Base-by-base conservation (phyloP, 176 grass and related monocot species). In the Echinochloa phyllopogon region DNA sequence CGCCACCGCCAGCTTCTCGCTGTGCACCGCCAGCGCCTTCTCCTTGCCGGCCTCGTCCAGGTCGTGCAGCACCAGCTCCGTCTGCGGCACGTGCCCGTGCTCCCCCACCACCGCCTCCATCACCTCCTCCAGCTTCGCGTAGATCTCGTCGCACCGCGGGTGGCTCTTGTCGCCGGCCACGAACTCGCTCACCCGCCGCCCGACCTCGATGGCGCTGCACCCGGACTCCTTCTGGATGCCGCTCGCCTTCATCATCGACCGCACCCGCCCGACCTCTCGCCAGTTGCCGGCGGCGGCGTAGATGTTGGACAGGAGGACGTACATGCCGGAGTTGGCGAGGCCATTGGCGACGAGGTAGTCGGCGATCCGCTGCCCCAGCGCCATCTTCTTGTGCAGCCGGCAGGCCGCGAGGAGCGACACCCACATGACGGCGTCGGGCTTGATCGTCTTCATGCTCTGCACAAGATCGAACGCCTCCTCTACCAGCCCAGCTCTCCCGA, bases 1-100 rank as follows among this genome's bases (percentile, higher is more conserved):
- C 13, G 96, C 89, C 57, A 98, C 74, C 1, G 96, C 96, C 8
- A 98, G 61, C 72, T 93, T 98, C 96, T 98, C 96, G 20, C 96
- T 95, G 86, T 98, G 96, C 18, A 95, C 89, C 0, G 82, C 91
- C 21, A 98, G 84, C 16, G 73, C 87, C 79, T 80, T 84, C 87
- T 94, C 91, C 79, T 95, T 98, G 60, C 73, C 86, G 7, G 18
- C 56, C 72, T 89, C 85, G 18, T 94, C 96, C 42, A 95, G 82
- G 60, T 98, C 91, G 56, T 93, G 96, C 68, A 95, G 89, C 58
- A 95, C 96, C 62, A 94, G 75, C 47, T 95, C 91, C 0, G 83
- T 92, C 53, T 84, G 87, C 0, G 91, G 96, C 43, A 86, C 80
- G 80, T 98, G 94, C 20, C 96, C 96, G 9, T 92, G 87, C 80